Conservation (phyloP, 805 yeast species). For the Wickerhamiella allomyrinae region DNA sequence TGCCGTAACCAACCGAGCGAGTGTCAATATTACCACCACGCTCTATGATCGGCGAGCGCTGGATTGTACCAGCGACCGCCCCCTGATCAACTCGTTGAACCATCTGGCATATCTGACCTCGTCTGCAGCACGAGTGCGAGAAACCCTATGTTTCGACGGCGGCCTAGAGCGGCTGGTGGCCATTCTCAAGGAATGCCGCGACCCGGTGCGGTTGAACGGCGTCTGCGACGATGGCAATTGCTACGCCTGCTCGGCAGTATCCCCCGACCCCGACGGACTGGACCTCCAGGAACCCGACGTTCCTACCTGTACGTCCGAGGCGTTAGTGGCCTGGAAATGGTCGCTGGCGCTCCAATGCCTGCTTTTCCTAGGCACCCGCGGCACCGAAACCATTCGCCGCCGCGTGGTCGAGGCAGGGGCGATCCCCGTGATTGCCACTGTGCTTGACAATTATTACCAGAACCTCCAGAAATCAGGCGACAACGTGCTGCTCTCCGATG, state of each 20-base stretch:
- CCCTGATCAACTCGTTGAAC: conserved; percentile 80
- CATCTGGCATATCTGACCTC: conserved; percentile 79
- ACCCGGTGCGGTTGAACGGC: not conserved
- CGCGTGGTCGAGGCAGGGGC: conserved; percentile 86
- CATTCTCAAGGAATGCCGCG: conserved; percentile 67
- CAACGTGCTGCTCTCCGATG: not conserved
- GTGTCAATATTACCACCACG: conserved; percentile 79
- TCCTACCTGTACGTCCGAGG: conserved; percentile 2
- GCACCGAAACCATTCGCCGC: conserved; percentile 71
- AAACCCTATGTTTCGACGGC: conserved; percentile 78
- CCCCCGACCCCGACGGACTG: not conserved
- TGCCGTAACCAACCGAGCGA: conserved; percentile 68
- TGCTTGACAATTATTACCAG: conserved; percentile 61
- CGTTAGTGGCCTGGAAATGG: conserved; percentile 88
- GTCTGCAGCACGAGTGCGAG: conserved; percentile 77
- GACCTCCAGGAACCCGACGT: not conserved
- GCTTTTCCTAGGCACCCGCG: conserved; percentile 83
- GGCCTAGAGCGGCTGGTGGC: conserved; percentile 80
- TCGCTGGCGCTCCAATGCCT: conserved; percentile 85
- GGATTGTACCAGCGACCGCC: conserved; percentile 79
- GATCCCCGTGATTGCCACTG: conserved; percentile 80
- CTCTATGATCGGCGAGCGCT: conserved; percentile 85
- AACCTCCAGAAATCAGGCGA: not conserved
- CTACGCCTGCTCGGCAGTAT: not conserved
- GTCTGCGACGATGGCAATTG: not conserved